A percentile compares a stretch with the other conserved stretches of the same genome.
Conservation (phyloP, 148 eudicot species). For the Amaranthus hypochondriacus region DNA sequence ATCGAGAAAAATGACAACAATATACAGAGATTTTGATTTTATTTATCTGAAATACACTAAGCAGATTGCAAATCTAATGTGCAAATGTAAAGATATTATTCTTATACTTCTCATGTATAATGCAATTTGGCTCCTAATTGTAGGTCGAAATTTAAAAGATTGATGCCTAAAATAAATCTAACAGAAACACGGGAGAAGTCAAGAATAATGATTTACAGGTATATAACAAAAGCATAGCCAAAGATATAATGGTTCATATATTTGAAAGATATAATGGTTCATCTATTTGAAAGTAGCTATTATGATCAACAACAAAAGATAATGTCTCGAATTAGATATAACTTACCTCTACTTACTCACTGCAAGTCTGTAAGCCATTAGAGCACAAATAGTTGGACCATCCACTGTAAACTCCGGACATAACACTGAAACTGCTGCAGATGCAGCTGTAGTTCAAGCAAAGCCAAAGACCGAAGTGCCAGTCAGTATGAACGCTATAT, state of each 20-base stretch:
- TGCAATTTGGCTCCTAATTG: too few relatives aligned
- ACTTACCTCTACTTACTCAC: slow-evolving; percentile 85
- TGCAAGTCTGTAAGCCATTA: slow-evolving; percentile 62
- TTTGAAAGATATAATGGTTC: neutral
- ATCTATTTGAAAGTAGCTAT: neutral
- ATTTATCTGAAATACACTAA: too few relatives aligned
- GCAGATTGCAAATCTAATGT: too few relatives aligned
- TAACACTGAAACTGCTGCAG: slow-evolving; percentile 97
- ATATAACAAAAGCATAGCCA: neutral
- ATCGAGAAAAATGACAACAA: too few relatives aligned
- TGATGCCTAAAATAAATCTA: too few relatives aligned
- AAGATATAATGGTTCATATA: neutral
- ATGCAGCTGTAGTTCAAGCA: slow-evolving; percentile 61
- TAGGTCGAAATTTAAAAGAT: too few relatives aligned
- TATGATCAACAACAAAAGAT: neutral
- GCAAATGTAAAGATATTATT: too few relatives aligned
- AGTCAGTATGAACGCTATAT: slow-evolving; percentile 12
- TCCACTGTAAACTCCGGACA: slow-evolving; percentile 82
- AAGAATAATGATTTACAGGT: too few relatives aligned
- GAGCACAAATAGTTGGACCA: slow-evolving; percentile 84
- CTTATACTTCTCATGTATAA: too few relatives aligned
- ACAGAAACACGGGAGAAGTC: neutral
- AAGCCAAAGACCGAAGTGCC: slow-evolving; percentile 43
- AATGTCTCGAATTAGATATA: neutral
- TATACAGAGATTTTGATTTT: too few relatives aligned